Percentiles rank a stretch among this genome's conserved stretches.
phyloP scores from a whole-genome alignment of 306 rosid species.

The Canavalia ensiformis region DNA sequence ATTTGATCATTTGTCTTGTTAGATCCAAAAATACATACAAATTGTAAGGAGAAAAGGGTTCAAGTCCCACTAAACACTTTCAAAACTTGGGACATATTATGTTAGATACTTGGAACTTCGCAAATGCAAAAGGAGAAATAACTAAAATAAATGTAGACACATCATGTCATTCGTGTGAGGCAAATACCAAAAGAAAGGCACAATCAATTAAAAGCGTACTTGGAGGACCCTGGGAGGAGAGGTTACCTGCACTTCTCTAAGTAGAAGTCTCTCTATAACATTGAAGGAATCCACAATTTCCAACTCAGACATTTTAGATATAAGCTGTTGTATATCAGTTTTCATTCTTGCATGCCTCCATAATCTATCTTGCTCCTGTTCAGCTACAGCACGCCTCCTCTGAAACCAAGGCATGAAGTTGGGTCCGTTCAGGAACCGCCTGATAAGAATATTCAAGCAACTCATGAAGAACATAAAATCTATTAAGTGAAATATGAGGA shows the following conservation, averaged over 20 bases:
- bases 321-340: slow-evolving; percentile 62
- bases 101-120: background rate
- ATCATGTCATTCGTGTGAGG: background rate
- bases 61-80: slow-evolving; percentile 1
- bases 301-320: slow-evolving; percentile 76
- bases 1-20: slow-evolving; percentile 17
- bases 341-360: slow-evolving; percentile 87
- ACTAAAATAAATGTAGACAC: background rate
- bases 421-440: slow-evolving; percentile 86
- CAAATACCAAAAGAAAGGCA: slow-evolving; percentile 26
- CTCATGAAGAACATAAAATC: slow-evolving; percentile 17
- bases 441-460: slow-evolving; percentile 48
- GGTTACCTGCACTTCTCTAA: slow-evolving; percentile 71
- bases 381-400: slow-evolving; percentile 83
- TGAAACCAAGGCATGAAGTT: slow-evolving; percentile 88
- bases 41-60: background rate
- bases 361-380: slow-evolving; percentile 77
- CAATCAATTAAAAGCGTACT: slow-evolving; percentile 18
- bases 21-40: background rate
- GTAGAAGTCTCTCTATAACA: slow-evolving; percentile 78
- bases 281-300: slow-evolving; percentile 79
- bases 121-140: slow-evolving; percentile 6
- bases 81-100: background rate
- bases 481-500: slow-evolving; percentile 6
- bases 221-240: slow-evolving; percentile 14